Evolutionary conservation across 169 alveolate species (phyloP), one percentile per base, ranked within the genome.

Genomic region (Theileria equi): DNA sequence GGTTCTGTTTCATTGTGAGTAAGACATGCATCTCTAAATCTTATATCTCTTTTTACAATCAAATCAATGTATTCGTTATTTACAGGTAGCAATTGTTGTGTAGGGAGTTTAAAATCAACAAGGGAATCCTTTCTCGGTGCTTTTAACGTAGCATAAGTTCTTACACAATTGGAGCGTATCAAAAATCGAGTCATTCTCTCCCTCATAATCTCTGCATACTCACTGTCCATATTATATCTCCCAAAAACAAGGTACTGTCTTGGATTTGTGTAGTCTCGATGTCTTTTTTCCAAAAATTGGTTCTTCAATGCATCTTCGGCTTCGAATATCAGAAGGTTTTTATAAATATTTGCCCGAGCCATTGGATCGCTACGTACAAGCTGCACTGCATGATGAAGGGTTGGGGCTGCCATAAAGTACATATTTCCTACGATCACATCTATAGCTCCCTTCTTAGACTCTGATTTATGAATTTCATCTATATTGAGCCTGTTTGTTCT

Each of bases 131-230:
- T 66, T 28, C 74, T 19, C 17, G 86, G 86, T 34, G 63, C 40
- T 8, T 77, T 71, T 31, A 77, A 40, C 38, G 23, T 25, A 29
- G 45, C 28, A 54, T 77, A 64, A n/a, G 81, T 63, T 47, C 59
- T 65, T 25, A 77, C 86, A 36, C 86, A 77, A 48, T 77, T 77
- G 0, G 86, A 77, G 17, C 86, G 73, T 55, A 77, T 65, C 31
- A 77, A n/a, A 47, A 77, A 77, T 6, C 86, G 47, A 60, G 32
- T 49, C 81, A 67, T 77, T 38, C 44, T 57, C 47, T 77, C 86
- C 3, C 61, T 43, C 48, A 77, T 44, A 38, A 74, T 29, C 17
- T 48, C 28, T 54, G 23, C 28, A n/a, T 41, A 0, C 29, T 23
- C 7, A 25, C 29, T 44, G 19, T 13, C 5, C 32, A 19, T 35